These are phyloP conservation scores for Nadsonia commutata DNA, from an alignment of 1,139 yeast genomes.

Conservation along the genomic window DNA sequence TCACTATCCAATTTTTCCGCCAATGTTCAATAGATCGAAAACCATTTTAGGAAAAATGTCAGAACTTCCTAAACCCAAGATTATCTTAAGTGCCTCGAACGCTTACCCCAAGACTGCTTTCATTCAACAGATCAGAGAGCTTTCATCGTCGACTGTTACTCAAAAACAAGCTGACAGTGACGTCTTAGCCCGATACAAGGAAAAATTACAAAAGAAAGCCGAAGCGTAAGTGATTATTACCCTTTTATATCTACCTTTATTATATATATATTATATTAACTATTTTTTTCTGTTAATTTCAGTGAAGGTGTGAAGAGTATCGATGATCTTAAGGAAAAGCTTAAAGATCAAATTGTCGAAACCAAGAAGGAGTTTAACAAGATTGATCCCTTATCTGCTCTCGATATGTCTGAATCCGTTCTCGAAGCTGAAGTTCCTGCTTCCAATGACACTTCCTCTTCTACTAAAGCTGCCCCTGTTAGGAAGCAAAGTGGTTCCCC, in stretches of 20 bases:
- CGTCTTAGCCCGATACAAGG: slow-evolving; percentile 21
- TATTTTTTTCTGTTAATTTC: background rate
- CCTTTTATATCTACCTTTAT: background rate
- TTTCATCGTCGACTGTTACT: slow-evolving; percentile 1
- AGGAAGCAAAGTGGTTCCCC: slow-evolving; percentile 1
- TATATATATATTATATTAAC: slow-evolving; percentile 5
- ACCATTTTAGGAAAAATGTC: slow-evolving; percentile 5
- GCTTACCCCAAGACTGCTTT: slow-evolving; percentile 4
- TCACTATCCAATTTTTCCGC: no score
- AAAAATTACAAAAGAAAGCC: slow-evolving; percentile 36
- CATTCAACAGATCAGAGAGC: background rate
- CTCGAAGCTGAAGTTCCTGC: slow-evolving; percentile 4
- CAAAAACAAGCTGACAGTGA: slow-evolving; percentile 6
- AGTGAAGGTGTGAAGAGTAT: slow-evolving; percentile 33
- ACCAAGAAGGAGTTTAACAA: slow-evolving; percentile 42
- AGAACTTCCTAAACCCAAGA: slow-evolving; percentile 4
- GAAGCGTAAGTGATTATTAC: slow-evolving; percentile 19
- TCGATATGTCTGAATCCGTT: slow-evolving; percentile 9
- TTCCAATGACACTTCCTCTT: slow-evolving; percentile 6
- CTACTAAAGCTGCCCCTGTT: slow-evolving; percentile 6
- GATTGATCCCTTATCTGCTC: slow-evolving; percentile 47
- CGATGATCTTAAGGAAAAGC: slow-evolving; percentile 46
- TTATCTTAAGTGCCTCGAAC: slow-evolving; percentile 3
- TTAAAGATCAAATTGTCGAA: slow-evolving; percentile 45
- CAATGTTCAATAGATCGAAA: slow-evolving; percentile 1